phyloP scores from a whole-genome alignment of 176 grass and related monocot genomes.

The Alloteropsis semialata region DNA sequence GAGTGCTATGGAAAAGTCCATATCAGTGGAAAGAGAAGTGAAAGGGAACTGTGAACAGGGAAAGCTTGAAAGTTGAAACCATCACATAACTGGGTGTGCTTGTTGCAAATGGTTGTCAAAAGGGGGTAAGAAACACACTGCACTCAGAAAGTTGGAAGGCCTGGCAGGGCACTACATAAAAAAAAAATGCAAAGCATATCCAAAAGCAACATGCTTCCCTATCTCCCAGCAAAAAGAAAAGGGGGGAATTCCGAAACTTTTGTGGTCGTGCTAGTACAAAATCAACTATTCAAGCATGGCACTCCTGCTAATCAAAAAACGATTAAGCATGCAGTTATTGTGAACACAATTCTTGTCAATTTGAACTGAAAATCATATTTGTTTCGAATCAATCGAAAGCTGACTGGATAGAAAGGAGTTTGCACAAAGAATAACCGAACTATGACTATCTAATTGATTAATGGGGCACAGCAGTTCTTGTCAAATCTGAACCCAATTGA shows the following conservation, averaged over 20 bases:
- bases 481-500: slow-evolving; percentile 26
- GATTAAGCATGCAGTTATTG: background rate
- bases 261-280: slow-evolving; percentile 3
- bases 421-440: background rate
- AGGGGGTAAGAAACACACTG: background rate
- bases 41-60: slow-evolving; percentile 19
- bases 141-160: slow-evolving; percentile 21
- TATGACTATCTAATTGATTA: slow-evolving; percentile 8
- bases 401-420: slow-evolving; percentile 17
- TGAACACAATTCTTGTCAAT: background rate
- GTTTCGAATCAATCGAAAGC: background rate
- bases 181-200: slow-evolving; percentile 31
- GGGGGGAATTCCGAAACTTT: background rate
- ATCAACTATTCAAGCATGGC: background rate
- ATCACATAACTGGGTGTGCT: slow-evolving; percentile 13
- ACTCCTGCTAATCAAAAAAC: background rate
- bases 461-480: background rate
- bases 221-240: slow-evolving; percentile 25
- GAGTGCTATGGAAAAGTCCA: background rate
- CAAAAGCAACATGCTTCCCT: slow-evolving; percentile 39
- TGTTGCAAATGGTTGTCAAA: slow-evolving; percentile 21
- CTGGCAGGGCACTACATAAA: slow-evolving; percentile 3
- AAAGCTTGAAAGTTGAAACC: slow-evolving; percentile 40
- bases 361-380: background rate
- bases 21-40: slow-evolving; percentile 26